Evolutionary conservation across 2,329 filamentous ascomycete genomes (phyloP), one percentile per base, ranked within the genome.

Genomic region (Teratosphaeria gauchensis): DNA sequence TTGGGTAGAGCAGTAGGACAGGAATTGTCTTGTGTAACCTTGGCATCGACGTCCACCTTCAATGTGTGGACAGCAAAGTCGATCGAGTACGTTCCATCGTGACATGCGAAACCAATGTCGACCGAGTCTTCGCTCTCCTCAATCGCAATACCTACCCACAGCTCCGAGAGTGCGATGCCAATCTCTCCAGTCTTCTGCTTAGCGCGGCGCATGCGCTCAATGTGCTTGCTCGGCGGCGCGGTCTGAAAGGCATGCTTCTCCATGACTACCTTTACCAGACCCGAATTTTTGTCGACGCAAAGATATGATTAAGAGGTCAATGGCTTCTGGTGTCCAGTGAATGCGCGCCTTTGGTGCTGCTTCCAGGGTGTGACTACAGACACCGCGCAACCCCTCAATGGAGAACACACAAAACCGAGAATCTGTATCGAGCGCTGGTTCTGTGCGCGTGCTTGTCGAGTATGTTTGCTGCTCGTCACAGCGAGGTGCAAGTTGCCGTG

Each of bases 41-140:
- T 24, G 16, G 16, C 46, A 46, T 58, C 42, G 14, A 51, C 48
- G 38, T 62, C 28, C 21, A 59, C 51, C n/a, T 51, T 35, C 53
- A 88, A 75, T n/a, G 80, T 75, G 63, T 84, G 80, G 63, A 88
- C 80, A 4, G 82, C 82, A 67, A 87, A 91, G 70, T 92, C 88
- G 52, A 89, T 77, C 24, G 88, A 82, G 69, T 92, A 92, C 3
- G 86, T 85, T 5, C 84, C 83, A 68, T 92, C 88, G 62, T 90
- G 87, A 62, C 88, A 81, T 3, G 86, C 87, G 54, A 91, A 76
- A 14, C 86, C 84, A 28, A 89, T 77, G 4, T 82, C 80, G 11
- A 84, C 77, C 51, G 54, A 1, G 59, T 81, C 76, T 33, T 81
- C 75, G 1, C 76, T 71, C 54, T 80, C 75, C 54, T 80, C 75